phyloP scores from a whole-genome alignment of 352 stramenopile species.

The Halophytophthora batemanensis region DNA sequence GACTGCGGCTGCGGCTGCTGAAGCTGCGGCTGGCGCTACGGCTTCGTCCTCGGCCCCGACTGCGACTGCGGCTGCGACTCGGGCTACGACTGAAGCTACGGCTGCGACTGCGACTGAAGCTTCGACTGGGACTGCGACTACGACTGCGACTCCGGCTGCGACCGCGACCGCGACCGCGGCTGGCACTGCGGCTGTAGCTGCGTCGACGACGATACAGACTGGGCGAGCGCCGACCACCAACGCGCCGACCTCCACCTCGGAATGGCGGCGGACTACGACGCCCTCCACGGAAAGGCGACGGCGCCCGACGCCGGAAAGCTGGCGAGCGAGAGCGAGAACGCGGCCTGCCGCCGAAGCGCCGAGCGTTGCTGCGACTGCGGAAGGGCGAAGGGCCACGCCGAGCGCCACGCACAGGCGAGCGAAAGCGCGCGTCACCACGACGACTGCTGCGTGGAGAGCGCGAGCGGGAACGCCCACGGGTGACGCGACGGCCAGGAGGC shows the following conservation, averaged over 20 bases:
- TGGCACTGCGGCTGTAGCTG: slow-evolving; percentile 9
- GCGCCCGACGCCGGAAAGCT: slow-evolving; percentile 30
- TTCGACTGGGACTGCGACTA: slow-evolving; percentile 23
- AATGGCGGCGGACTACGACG: slow-evolving; percentile 9
- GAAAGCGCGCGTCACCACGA: slow-evolving; percentile 17
- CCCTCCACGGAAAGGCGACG: slow-evolving; percentile 38
- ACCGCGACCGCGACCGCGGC: slow-evolving; percentile 14
- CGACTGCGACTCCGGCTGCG: slow-evolving; percentile 24
- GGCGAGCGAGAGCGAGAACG: slow-evolving; percentile 42
- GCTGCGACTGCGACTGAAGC: slow-evolving; percentile 23
- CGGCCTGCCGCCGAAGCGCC: slow-evolving; percentile 18
- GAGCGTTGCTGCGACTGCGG: slow-evolving; percentile 31
- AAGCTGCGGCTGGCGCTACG: slow-evolving; percentile 22
- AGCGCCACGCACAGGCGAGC: slow-evolving; percentile 15
- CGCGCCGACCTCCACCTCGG: slow-evolving; percentile 1
- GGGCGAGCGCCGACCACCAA: slow-evolving; percentile 28
- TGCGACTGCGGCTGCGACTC: slow-evolving; percentile 17
- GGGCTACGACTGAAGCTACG: slow-evolving; percentile 13
- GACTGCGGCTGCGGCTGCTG: slow-evolving; percentile 32
- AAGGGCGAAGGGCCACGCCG: slow-evolving; percentile 43
- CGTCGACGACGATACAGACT: slow-evolving; percentile 35
- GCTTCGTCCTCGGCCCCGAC: slow-evolving; percentile 24
- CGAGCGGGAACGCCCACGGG: slow-evolving; percentile 6
- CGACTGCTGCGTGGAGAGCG: slow-evolving; percentile 19
- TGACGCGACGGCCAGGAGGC: slow-evolving; percentile 6